Percentiles rank a stretch among this genome's conserved stretches.
Evolutionary conservation across 331 rosid genomes (phyloP).

Genomic region (Pyrus hybrid): DNA sequence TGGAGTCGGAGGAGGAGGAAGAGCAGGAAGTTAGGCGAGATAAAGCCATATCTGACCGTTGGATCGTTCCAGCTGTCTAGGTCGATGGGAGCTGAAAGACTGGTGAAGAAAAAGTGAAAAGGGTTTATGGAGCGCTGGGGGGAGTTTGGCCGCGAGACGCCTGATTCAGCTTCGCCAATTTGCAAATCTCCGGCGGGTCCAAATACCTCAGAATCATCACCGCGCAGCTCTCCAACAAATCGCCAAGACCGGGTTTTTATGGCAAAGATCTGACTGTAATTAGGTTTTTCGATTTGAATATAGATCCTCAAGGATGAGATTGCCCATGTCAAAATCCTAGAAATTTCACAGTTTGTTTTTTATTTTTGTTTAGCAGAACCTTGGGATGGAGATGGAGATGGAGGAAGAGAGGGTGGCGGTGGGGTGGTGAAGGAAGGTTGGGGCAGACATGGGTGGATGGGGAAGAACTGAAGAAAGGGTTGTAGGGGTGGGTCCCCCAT

Average conservation of each 20-base stretch:
- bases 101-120: background rate
- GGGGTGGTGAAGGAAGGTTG: no score
- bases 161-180: conserved; percentile 52
- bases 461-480: no score
- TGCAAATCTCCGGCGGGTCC: conserved; percentile 75
- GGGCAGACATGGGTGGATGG: no score
- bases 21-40: conserved; percentile 32
- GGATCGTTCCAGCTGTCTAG: background rate
- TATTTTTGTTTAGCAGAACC: no score
- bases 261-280: conserved; percentile 6
- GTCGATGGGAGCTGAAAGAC: background rate
- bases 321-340: no score
- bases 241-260: conserved; percentile 40
- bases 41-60: conserved; percentile 42
- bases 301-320: conserved; percentile 5
- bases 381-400: no score
- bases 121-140: background rate
- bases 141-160: conserved; percentile 28
- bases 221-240: conserved; percentile 67
- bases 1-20: conserved; percentile 23
- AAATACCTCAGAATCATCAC: conserved; percentile 47
- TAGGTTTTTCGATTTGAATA: conserved; percentile 4
- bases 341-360: no score
- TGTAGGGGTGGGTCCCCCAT: no score
- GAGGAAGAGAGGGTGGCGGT: no score